These are phyloP conservation scores for Naganishia antarctica DNA, from an alignment of 768 basidiomycete species.

Conservation along the genomic window DNA sequence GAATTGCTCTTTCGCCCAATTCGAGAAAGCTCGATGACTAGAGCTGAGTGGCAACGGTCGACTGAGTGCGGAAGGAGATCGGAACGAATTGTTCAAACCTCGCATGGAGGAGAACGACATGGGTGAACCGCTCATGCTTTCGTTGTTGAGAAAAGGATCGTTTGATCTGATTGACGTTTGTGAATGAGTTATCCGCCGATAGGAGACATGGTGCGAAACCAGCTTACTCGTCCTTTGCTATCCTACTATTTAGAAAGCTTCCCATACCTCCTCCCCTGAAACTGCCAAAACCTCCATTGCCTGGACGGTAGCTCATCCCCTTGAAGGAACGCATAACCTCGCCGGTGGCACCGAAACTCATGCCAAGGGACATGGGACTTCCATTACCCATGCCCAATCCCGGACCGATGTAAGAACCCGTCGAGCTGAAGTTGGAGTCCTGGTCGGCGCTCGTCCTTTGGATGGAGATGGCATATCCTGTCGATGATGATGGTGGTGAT, in stretches of 20 bases:
- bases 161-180: background rate
- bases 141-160: constrained; percentile 1
- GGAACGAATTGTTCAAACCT: constrained; percentile 26
- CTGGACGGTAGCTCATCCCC: constrained; percentile 3
- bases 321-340: constrained; percentile 17
- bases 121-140: background rate
- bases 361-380: constrained; percentile 29
- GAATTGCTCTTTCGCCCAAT: constrained; percentile 17
- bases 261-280: constrained; percentile 21
- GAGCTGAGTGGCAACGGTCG: constrained; percentile 7
- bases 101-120: constrained; percentile 27
- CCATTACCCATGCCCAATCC: constrained; percentile 8
- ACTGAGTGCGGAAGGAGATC: constrained; percentile 21
- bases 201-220: background rate
- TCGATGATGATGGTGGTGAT: constrained; percentile 1
- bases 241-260: constrained; percentile 21
- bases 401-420: constrained; percentile 7
- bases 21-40: constrained; percentile 6
- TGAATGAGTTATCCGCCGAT: background rate
- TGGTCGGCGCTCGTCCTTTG: constrained; percentile 6
- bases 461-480: constrained; percentile 16
- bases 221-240: constrained; percentile 25
- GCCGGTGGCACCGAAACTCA: constrained; percentile 26
- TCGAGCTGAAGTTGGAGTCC: constrained; percentile 17
- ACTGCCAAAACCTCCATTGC: constrained; percentile 20